Base-by-base conservation (phyloP, 108 stramenopile species). In the Nannochloropsis gaditana region DNA sequence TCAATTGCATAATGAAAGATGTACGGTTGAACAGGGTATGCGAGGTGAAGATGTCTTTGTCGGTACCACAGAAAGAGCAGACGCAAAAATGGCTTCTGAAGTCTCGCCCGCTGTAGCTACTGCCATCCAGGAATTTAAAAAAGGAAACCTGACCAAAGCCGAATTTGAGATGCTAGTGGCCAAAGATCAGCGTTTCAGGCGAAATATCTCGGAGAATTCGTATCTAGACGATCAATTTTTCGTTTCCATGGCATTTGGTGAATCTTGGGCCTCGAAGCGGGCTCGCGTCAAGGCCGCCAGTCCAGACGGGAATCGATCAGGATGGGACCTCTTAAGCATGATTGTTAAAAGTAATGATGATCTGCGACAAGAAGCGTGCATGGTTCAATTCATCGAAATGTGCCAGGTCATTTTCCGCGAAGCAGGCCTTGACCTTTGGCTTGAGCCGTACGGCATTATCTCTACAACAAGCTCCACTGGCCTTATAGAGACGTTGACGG, bases 331-430 rank as follows among this genome's bases (percentile, higher is more conserved):
- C 45, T 89, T 93, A 41, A 94, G 95, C 73, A 94, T 96, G 45
- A 97, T 99, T 86, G 96, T 99, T 44, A 99, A 99, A 93, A 95
- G 95, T 21, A 97, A 98, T 85, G 99, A 98, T 79, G 99, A 99
- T 87, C 88, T 98, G 79, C 92, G 99, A 44, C 99, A 99, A 89
- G 99, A 99, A 91, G 94, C 82, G 5, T 88, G 81, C 84, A 81
- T 95, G 59, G 93, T 97, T 93, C 97, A 98, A 90, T 92, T 99
- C 9, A 97, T 99, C 45, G 93, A 94, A 31, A 90, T 96, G 44
- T 96, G 95, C 82, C 90, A 93, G 44, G 95, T 95, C 45, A 97
- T 97, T 43, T 98, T 97, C 84, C 90, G 93, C 47, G 92, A 96
- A 85, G 96, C 95, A 9, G 88, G 90, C 47, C 90, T 98, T 15